Conservation (phyloP, 306 rosid species). For the Vigna trinervia region DNA sequence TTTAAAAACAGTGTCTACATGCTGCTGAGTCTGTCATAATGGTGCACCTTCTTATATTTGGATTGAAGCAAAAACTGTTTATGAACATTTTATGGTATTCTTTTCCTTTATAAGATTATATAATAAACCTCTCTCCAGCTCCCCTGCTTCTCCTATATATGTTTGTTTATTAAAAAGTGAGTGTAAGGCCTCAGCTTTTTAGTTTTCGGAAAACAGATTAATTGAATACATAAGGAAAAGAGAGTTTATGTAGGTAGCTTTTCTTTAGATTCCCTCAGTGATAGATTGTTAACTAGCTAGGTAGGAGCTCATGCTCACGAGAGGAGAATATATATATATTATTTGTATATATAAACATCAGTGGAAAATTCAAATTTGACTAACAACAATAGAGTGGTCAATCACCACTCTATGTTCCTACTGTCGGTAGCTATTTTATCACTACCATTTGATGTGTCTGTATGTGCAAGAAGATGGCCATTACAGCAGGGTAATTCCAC, state of each 20-base stretch:
- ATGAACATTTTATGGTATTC: conserved; percentile 37
- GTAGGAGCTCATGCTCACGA: conserved; percentile 18
- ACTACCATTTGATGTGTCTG: conserved; percentile 26
- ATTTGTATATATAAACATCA: background rate
- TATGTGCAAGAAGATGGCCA: background rate
- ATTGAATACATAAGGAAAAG: background rate
- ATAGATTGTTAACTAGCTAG: conserved; percentile 12
- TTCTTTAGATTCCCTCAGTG: background rate
- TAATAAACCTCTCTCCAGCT: background rate
- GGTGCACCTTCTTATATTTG: conserved; percentile 29
- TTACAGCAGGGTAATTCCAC: background rate
- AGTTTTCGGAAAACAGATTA: conserved; percentile 1
- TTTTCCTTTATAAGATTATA: conserved; percentile 10
- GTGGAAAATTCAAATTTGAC: conserved; percentile 36
- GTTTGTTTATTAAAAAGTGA: conserved; percentile 18
- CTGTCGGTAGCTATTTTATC: conserved; percentile 28
- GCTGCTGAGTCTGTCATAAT: conserved; percentile 36
- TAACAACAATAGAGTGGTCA: conserved; percentile 12
- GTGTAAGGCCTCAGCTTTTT: conserved; percentile 11
- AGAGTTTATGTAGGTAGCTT: background rate
- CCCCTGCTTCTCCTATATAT: background rate
- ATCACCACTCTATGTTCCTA: conserved; percentile 2
- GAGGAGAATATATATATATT: background rate
- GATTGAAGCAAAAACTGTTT: conserved; percentile 4
- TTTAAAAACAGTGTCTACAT: conserved; percentile 26